Evolutionary conservation across 768 basidiomycete species (phyloP).

Genomic region (Pleurotus citrinopileatus): DNA sequence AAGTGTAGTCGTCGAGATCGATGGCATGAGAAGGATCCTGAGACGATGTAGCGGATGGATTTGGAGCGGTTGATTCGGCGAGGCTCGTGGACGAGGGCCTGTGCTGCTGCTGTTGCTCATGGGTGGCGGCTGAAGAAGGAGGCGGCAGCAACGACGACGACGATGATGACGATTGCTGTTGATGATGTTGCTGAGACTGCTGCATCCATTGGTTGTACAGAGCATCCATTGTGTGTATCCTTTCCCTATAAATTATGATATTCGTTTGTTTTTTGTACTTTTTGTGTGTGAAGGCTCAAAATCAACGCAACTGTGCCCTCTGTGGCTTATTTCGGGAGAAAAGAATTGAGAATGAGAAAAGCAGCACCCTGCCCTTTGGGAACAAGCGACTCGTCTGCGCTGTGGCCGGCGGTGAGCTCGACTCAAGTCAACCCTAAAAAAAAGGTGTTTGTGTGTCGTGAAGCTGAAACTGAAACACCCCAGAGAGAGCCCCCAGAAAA

Average conservation of each 20-base stretch:
- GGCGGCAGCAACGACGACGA: conserved; percentile 19
- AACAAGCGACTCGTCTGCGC: conserved; percentile 6
- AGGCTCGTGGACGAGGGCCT: conserved; percentile 21
- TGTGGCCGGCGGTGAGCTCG: conserved; percentile 10
- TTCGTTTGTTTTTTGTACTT: conserved; percentile 23
- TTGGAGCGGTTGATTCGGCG: conserved; percentile 20
- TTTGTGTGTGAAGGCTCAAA: conserved; percentile 28
- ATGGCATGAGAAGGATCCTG: conserved; percentile 24
- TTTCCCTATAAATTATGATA: conserved; percentile 37
- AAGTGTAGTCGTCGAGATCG: conserved; percentile 41
- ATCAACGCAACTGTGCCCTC: neutral
- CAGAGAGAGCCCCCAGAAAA: too few species aligned
- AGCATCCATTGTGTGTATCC: conserved; percentile 21
- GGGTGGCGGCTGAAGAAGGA: conserved; percentile 29
- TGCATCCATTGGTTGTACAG: conserved; percentile 41
- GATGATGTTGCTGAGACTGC: conserved; percentile 27
- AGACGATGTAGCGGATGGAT: conserved; percentile 18
- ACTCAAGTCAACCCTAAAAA: neutral
- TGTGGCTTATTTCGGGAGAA: conserved; percentile 3
- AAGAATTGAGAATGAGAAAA: neutral
- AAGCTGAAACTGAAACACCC: neutral
- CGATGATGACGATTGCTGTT: conserved; percentile 8
- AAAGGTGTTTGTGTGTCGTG: neutral
- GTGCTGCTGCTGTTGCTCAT: conserved; percentile 24
- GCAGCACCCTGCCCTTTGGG: neutral